phyloP scores from a whole-genome alignment of 2,329 filamentous ascomycete genomes.

The Monilinia aucupariae region DNA sequence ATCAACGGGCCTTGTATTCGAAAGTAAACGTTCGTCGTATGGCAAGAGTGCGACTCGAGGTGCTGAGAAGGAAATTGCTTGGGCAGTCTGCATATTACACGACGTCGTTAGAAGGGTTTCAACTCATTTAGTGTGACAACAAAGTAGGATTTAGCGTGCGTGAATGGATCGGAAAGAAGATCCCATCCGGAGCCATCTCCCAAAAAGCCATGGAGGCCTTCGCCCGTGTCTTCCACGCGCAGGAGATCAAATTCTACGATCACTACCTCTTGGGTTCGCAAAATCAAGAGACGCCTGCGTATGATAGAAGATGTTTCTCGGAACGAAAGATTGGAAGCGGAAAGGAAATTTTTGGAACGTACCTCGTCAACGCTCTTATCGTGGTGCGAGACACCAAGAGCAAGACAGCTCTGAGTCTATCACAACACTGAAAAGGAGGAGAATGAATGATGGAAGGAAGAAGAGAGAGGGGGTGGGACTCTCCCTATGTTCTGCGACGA shows the following conservation, averaged over 20 bases:
- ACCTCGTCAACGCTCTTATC: slow-evolving; percentile 24
- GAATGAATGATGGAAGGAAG: neutral
- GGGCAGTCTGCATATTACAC: slow-evolving; percentile 30
- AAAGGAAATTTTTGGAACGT: slow-evolving; percentile 16
- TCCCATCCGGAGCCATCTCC: slow-evolving; percentile 11
- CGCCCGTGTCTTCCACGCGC: slow-evolving; percentile 12
- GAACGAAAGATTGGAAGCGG: slow-evolving; percentile 11
- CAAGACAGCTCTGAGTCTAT: slow-evolving; percentile 27
- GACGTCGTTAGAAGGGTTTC: slow-evolving; percentile 24
- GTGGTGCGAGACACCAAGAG: slow-evolving; percentile 26
- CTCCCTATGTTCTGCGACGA: slow-evolving; percentile 18
- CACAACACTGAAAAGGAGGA: slow-evolving; percentile 18
- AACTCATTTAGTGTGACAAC: slow-evolving; percentile 17
- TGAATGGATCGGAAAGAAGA: slow-evolving; percentile 14
- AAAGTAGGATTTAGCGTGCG: slow-evolving; percentile 4
- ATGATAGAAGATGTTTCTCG: slow-evolving; percentile 15
- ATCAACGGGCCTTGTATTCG: slow-evolving; percentile 29
- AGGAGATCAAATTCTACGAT: slow-evolving; percentile 7
- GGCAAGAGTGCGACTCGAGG: slow-evolving; percentile 25
- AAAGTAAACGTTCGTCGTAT: slow-evolving; percentile 19
- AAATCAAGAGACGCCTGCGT: slow-evolving; percentile 15
- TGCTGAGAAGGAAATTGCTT: slow-evolving; percentile 18
- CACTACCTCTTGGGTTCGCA: slow-evolving; percentile 16
- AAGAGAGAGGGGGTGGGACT: neutral
- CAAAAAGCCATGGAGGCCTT: slow-evolving; percentile 8